Percentiles rank a stretch among this genome's conserved stretches.
These are phyloP conservation scores for Fusarium zealandicum DNA, from an alignment of 2,329 filamentous ascomycete genomes.

Conservation along the genomic window DNA sequence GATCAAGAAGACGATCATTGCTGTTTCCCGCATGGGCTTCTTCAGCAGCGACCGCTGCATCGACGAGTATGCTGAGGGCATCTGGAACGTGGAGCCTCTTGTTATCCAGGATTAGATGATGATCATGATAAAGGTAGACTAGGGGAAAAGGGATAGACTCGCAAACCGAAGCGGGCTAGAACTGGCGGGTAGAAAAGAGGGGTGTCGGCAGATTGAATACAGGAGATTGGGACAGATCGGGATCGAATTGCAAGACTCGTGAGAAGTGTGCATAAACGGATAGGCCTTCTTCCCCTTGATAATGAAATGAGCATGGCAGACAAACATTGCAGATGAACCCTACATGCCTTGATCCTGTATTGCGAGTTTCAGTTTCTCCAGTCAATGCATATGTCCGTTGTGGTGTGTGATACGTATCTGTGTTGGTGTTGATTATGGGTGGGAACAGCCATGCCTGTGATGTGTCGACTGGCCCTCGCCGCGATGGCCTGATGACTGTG, in stretches of 20 bases:
- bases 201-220: constrained; percentile 25
- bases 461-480: not conserved
- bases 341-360: too few species aligned
- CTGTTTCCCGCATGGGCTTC: constrained; percentile 95
- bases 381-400: too few species aligned
- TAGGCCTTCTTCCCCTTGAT: constrained; percentile 14
- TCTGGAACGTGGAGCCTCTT: constrained; percentile 95
- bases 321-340: not conserved
- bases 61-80: constrained; percentile 94
- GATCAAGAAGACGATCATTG: constrained; percentile 87
- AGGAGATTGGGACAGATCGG: not conserved
- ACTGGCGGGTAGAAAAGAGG: constrained; percentile 9
- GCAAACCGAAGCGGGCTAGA: constrained; percentile 7
- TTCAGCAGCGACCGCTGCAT: constrained; percentile 96
- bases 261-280: constrained; percentile 17
- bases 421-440: too few species aligned
- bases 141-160: constrained; percentile 20
- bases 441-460: too few species aligned
- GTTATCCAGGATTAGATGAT: constrained; percentile 50
- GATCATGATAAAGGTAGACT: constrained; percentile 15
- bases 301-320: constrained; percentile 27
- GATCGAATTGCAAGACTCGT: constrained; percentile 8
- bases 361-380: not conserved
- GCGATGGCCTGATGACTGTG: not conserved
- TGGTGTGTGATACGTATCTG: too few species aligned